These are phyloP conservation scores for Exobasidium cylindrosporum DNA, from an alignment of 1,284 basidiomycete species.

Conservation along the genomic window DNA sequence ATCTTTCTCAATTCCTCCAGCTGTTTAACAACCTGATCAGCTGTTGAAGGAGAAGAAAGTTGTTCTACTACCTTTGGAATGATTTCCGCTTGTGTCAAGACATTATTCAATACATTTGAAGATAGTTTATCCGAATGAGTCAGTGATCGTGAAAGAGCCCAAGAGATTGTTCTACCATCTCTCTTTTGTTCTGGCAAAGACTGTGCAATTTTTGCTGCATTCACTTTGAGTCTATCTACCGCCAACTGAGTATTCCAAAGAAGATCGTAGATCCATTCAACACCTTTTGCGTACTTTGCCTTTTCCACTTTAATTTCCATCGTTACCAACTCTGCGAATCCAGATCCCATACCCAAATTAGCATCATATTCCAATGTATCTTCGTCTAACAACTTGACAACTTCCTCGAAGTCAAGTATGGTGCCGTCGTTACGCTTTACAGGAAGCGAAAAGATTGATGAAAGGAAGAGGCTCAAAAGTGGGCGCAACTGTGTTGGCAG, in stretches of 20 bases:
- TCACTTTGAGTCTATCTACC: slow-evolving; percentile 81
- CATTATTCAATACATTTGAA: slow-evolving; percentile 68
- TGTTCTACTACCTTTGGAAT: slow-evolving; percentile 72
- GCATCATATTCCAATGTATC: slow-evolving; percentile 85
- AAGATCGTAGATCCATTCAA: slow-evolving; percentile 85
- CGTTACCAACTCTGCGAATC: slow-evolving; percentile 69
- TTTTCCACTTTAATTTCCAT: slow-evolving; percentile 75
- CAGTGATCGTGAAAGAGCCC: slow-evolving; percentile 69
- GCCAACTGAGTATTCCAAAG: slow-evolving; percentile 79
- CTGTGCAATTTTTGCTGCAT: slow-evolving; percentile 83
- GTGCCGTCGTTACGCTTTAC: slow-evolving; percentile 71
- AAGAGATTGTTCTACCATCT: slow-evolving; percentile 76
- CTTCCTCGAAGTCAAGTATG: slow-evolving; percentile 77
- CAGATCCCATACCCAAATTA: slow-evolving; percentile 66
- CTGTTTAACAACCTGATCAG: slow-evolving; percentile 34
- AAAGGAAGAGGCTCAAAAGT: slow-evolving; percentile 79
- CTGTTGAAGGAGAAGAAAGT: slow-evolving; percentile 56
- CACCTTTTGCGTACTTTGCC: slow-evolving; percentile 73
- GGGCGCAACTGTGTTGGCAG: slow-evolving; percentile 43
- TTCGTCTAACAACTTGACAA: slow-evolving; percentile 83
- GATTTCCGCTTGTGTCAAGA: slow-evolving; percentile 72
- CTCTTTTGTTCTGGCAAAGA: slow-evolving; percentile 90
- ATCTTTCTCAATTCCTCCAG: slow-evolving; percentile 38
- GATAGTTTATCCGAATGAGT: slow-evolving; percentile 70
- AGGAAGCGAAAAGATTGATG: slow-evolving; percentile 85